Conservation (phyloP, 768 basidiomycete species). For the Suillus lakei region DNA sequence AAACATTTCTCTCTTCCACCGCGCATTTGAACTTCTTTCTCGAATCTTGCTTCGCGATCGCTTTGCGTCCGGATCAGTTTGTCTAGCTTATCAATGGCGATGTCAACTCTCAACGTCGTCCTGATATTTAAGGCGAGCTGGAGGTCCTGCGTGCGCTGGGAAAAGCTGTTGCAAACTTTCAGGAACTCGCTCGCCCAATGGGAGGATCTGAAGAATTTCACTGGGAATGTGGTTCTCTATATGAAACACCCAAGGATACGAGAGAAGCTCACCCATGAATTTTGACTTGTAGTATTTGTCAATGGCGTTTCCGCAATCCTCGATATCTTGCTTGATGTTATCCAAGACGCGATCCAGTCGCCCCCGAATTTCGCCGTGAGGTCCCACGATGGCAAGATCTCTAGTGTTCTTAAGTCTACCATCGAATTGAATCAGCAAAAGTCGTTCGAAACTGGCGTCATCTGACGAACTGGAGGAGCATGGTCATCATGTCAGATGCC, state of each 20-base stretch:
- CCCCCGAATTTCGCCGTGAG: constrained; percentile 38
- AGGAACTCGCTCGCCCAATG: constrained; percentile 45
- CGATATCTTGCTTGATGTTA: constrained; percentile 45
- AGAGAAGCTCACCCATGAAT: constrained; percentile 39
- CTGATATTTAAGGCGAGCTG: constrained; percentile 43
- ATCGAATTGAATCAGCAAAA: not conserved
- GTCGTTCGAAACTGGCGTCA: not conserved
- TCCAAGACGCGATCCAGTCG: constrained; percentile 37
- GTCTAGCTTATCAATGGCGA: constrained; percentile 19
- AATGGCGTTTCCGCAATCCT: constrained; percentile 47
- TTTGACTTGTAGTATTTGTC: constrained; percentile 51
- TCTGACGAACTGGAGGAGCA: constrained; percentile 47
- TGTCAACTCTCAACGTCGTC: constrained; percentile 40
- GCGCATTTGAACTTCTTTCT: constrained; percentile 24
- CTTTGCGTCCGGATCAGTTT: constrained; percentile 9
- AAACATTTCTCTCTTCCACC: constrained; percentile 40
- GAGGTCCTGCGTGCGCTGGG: constrained; percentile 39
- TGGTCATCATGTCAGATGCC: constrained; percentile 55
- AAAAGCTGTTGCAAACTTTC: constrained; percentile 38
- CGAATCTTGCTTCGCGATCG: constrained; percentile 31
- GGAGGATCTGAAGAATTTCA: constrained; percentile 37
- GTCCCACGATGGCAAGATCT: constrained; percentile 26
- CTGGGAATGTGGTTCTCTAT: constrained; percentile 16
- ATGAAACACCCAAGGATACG: not conserved
- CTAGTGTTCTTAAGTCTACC: constrained; percentile 36